Percentiles rank a stretch among this genome's conserved stretches.
These are phyloP conservation scores for Blastocystis sp. DNA, from an alignment of 352 stramenopile genomes.

Conservation along the genomic window DNA sequence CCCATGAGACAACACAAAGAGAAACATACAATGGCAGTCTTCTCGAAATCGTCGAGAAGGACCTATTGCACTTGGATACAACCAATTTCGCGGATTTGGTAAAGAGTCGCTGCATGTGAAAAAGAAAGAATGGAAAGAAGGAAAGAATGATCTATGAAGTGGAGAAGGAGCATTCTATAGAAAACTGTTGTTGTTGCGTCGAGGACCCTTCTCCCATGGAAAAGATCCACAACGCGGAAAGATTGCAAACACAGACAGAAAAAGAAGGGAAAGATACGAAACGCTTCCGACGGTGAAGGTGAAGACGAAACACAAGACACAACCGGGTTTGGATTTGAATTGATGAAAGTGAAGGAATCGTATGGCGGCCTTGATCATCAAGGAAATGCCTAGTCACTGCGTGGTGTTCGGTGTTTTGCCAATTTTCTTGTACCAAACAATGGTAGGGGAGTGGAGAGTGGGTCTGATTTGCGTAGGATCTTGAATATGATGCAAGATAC, in stretches of 20 bases:
- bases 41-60: background rate
- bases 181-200: too few relatives aligned
- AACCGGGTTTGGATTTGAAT: slow-evolving; percentile 7
- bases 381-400: slow-evolving; percentile 39
- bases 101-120: background rate
- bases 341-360: background rate
- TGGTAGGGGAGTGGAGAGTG: background rate
- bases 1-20: background rate
- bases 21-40: background rate
- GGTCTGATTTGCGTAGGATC: slow-evolving; percentile 35
- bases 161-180: too few relatives aligned
- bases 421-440: slow-evolving; percentile 44
- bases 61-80: background rate
- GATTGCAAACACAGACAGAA: background rate
- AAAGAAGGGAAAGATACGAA: background rate
- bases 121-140: background rate
- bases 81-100: background rate
- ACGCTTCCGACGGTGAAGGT: background rate
- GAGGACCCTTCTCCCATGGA: background rate
- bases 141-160: background rate
- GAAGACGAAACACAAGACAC: background rate
- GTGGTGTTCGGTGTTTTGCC: slow-evolving; percentile 3
- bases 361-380: slow-evolving; percentile 16
- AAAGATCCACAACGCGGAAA: background rate
- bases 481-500: slow-evolving; percentile 69